These are phyloP conservation scores for Moniliella sp. DNA, from an alignment of 1,284 basidiomycete genomes.

Conservation along the genomic window DNA sequence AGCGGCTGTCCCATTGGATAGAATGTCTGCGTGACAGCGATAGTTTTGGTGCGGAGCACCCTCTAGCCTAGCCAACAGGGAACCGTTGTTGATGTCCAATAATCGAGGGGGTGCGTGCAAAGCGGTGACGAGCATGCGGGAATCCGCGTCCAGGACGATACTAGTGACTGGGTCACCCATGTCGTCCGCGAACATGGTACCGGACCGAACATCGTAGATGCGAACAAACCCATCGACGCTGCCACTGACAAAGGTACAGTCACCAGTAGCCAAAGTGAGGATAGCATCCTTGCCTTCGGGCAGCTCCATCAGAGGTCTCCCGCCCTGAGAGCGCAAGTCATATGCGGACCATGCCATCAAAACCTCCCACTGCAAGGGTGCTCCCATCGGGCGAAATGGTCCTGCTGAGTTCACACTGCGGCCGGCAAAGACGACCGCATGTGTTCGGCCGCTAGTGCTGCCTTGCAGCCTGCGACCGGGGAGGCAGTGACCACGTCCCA, in stretches of 20 bases:
- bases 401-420: conserved; percentile 1
- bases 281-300: conserved; percentile 76
- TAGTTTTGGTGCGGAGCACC: no score
- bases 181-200: no score
- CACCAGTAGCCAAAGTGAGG: conserved; percentile 42
- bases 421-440: conserved; percentile 54
- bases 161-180: no score
- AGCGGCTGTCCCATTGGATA: no score
- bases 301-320: conserved; percentile 57
- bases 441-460: conserved; percentile 72
- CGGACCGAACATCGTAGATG: conserved; percentile 80
- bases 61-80: no score
- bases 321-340: conserved; percentile 37
- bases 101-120: no score
- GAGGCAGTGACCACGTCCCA: conserved; percentile 82
- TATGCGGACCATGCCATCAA: conserved; percentile 18
- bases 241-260: conserved; percentile 43
- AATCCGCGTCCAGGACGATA: no score
- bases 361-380: conserved; percentile 13
- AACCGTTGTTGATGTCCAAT: no score
- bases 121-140: no score
- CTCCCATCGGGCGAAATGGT: conserved; percentile 6
- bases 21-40: no score
- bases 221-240: conserved; percentile 76
- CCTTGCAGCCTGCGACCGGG: conserved; percentile 59